phyloP scores from a whole-genome alignment of 371 early-diverging fungal genomes.

The Mucor plumbeus region DNA sequence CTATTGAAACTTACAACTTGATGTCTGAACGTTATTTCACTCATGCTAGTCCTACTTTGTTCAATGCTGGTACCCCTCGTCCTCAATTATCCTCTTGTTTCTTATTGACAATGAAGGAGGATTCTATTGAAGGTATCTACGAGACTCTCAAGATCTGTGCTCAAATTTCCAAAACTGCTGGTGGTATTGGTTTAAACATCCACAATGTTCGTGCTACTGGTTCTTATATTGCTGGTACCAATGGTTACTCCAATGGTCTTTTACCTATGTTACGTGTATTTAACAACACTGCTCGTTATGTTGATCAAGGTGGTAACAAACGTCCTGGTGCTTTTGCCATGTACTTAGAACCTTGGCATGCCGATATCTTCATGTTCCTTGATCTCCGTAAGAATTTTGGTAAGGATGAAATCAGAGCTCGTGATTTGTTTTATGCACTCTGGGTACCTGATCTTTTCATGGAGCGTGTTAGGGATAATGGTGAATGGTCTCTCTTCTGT shows the following conservation, averaged over 20 bases:
- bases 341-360: slow-evolving; percentile 99
- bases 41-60: slow-evolving; percentile 98
- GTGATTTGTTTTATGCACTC: slow-evolving; percentile 97
- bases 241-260: slow-evolving; percentile 97
- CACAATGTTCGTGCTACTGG: slow-evolving; percentile 96
- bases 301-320: slow-evolving; percentile 99
- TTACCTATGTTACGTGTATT: slow-evolving; percentile 98
- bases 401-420: slow-evolving; percentile 96
- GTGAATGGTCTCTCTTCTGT: slow-evolving; percentile 97
- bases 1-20: slow-evolving; percentile 95
- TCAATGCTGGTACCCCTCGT: slow-evolving; percentile 97
- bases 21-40: slow-evolving; percentile 98
- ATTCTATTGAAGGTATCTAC: slow-evolving; percentile 98
- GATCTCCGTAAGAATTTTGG: slow-evolving; percentile 99
- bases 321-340: slow-evolving; percentile 99
- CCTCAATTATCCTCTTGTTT: slow-evolving; percentile 98
- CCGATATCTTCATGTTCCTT: slow-evolving; percentile 97
- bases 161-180: slow-evolving; percentile 98
- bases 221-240: slow-evolving; percentile 97
- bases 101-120: slow-evolving; percentile 93
- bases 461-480: slow-evolving; percentile 95
- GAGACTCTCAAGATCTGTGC: slow-evolving; percentile 97
- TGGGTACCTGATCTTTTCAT: slow-evolving; percentile 99
- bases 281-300: slow-evolving; percentile 98
- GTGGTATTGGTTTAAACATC: slow-evolving; percentile 98